Evolutionary conservation across 2,329 filamentous ascomycete genomes (phyloP).

Genomic region (Cyanodermella asteris): DNA sequence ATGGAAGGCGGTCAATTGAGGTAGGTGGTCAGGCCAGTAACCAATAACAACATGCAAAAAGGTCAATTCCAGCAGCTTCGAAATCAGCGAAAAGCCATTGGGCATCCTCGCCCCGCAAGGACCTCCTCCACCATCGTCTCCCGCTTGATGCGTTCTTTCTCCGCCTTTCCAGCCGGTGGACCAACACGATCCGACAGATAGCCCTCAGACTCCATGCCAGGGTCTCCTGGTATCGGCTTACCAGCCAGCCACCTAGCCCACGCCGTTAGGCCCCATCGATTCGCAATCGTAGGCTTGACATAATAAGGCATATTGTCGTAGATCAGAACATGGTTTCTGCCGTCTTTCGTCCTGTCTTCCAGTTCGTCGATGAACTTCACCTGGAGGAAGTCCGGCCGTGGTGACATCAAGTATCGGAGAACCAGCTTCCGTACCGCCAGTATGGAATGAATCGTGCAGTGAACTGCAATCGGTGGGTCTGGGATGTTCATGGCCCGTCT

Average conservation of each 20-base stretch:
- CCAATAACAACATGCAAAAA: too few species aligned
- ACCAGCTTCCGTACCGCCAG: slow-evolving; percentile 6
- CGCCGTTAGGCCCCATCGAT: slow-evolving; percentile 8
- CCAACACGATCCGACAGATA: too few species aligned
- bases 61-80: too few species aligned
- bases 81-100: too few species aligned
- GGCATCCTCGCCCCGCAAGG: too few species aligned
- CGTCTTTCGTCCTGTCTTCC: slow-evolving; percentile 2
- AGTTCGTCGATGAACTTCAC: slow-evolving; percentile 3
- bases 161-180: too few species aligned
- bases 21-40: too few species aligned
- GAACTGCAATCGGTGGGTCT: neutral
- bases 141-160: too few species aligned
- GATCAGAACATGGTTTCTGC: neutral
- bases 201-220: too few species aligned
- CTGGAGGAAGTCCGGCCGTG: slow-evolving; percentile 6
- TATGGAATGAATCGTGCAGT: slow-evolving; percentile 1
- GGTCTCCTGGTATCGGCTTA: slow-evolving; percentile 9
- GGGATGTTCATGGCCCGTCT: slow-evolving; percentile 6
- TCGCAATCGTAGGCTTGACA: slow-evolving; percentile 9
- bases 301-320: slow-evolving; percentile 10
- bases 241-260: slow-evolving; percentile 9
- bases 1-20: too few species aligned
- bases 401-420: slow-evolving; percentile 5
- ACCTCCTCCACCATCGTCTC: too few species aligned